Evolutionary conservation across 75 land plant genomes (phyloP).

Genomic region (Selaginella moellendorffii): DNA sequence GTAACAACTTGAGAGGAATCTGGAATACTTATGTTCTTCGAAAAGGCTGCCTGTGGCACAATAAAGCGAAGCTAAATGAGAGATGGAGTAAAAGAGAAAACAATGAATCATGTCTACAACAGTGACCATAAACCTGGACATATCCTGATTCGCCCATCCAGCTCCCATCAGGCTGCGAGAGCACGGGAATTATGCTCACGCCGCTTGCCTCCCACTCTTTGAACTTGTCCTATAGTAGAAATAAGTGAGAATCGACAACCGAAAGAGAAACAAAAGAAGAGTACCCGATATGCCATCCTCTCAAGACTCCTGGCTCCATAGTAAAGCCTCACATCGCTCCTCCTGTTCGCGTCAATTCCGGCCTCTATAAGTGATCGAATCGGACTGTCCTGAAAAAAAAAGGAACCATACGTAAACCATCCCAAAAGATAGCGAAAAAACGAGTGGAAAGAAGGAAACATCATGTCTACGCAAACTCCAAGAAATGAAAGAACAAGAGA

Average conservation of each 20-base stretch:
- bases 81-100: background rate
- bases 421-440: too few relatives aligned
- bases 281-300: constrained; percentile 95
- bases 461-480: too few relatives aligned
- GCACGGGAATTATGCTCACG: constrained; percentile 66
- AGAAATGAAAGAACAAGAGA: background rate
- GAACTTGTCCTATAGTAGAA: constrained; percentile 60
- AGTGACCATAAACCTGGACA: constrained; percentile 71
- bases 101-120: background rate
- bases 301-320: constrained; percentile 86
- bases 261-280: background rate
- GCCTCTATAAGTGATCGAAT: constrained; percentile 85
- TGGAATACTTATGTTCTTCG: constrained; percentile 33
- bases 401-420: too few relatives aligned
- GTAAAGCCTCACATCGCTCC: constrained; percentile 86
- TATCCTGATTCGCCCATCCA: constrained; percentile 91
- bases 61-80: constrained; percentile 3
- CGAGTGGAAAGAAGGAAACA: too few relatives aligned
- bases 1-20: constrained; percentile 54
- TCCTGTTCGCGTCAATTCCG: constrained; percentile 56
- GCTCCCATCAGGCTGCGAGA: constrained; percentile 67
- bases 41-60: constrained; percentile 77
- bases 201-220: constrained; percentile 90
- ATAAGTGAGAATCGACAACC: background rate
- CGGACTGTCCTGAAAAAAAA: constrained; percentile 38